Evolutionary conservation across 148 eudicot species (phyloP), one percentile per base, ranked within the genome.

Genomic region (Vaccinium corymbosum): DNA sequence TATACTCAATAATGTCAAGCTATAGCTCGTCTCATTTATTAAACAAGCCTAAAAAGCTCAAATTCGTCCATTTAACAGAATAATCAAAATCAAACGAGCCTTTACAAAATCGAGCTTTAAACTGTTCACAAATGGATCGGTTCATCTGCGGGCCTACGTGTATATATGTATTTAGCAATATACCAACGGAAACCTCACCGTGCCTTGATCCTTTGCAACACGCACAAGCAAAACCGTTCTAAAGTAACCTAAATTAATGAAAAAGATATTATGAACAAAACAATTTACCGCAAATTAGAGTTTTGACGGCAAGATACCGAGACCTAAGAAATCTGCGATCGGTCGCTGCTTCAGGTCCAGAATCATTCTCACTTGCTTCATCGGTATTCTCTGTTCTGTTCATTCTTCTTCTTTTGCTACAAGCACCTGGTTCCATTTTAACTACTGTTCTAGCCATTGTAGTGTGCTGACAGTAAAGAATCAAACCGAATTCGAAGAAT

Each of bases 261-360:
- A 61, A 61, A 59, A 85, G 5, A 22, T 15, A n/a, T 14, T 16
- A n/a, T 13, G 14, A 56, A 19, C 12, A 32, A 46, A 74, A 52
- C 29, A 49, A 87, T 2, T 48, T 79, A 94, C 99, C 95, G 13
- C 83, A 79, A 46, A 97, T 91, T 8, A 89, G 88, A 57, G 86
- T 93, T 85, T 97, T 94, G 13, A 97, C 90, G 19, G 90, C 95
- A 15, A 90, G 94, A 78, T 93, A 97, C 29, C 89, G 90, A 3
- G 93, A 92, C 0, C 98, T 92, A 22, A 97, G 90, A 84, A 88
- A 88, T 78, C 99, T 85, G 17, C 99, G 88, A 0, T 84, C 76
- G 57, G 81, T 84, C 59, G 86, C 89, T 64, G 81, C 90, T 56
- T 88, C 86, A 1, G 51, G 46, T 3, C 52, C 48, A 11, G 80